Conservation (phyloP, 441 rosid genomes). For the Euphorbia celastroides region DNA sequence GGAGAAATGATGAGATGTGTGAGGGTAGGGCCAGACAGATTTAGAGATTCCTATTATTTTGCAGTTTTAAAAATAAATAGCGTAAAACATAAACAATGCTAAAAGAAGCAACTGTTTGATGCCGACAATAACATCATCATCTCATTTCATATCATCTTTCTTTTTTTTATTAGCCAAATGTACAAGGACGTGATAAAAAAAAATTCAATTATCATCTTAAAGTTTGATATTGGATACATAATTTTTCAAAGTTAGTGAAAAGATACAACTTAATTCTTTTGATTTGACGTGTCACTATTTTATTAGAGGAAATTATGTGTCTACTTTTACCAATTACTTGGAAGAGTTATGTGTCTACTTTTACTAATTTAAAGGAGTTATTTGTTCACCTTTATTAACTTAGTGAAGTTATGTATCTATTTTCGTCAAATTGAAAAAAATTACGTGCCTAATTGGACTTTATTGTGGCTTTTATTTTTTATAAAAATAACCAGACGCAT, state of each 20-base stretch:
- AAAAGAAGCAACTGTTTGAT: not conserved
- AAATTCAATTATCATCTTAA: too few relatives aligned
- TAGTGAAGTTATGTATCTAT: too few relatives aligned
- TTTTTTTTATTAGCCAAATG: not conserved
- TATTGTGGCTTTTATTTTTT: not conserved
- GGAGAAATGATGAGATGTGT: not conserved
- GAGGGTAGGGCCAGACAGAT: not conserved
- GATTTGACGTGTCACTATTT: too few relatives aligned
- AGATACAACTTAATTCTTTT: too few relatives aligned
- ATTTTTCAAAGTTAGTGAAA: too few relatives aligned
- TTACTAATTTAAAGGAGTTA: not conserved
- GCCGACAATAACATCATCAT: not conserved
- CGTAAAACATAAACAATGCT: not conserved
- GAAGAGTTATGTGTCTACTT: not conserved
- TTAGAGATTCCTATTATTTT: not conserved
- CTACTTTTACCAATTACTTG: too few relatives aligned
- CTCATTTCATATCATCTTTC: not conserved
- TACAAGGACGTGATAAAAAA: too few relatives aligned
- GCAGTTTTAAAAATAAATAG: not conserved
- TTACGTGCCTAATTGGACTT: too few relatives aligned
- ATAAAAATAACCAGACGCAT: conserved; percentile 4
- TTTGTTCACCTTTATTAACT: too few relatives aligned
- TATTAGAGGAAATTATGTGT: too few relatives aligned
- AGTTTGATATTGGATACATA: too few relatives aligned
- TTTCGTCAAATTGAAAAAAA: too few relatives aligned